Percentiles rank a stretch among this genome's conserved stretches.
Conservation (phyloP, 129 eudicot species). For the Arctium minus region DNA sequence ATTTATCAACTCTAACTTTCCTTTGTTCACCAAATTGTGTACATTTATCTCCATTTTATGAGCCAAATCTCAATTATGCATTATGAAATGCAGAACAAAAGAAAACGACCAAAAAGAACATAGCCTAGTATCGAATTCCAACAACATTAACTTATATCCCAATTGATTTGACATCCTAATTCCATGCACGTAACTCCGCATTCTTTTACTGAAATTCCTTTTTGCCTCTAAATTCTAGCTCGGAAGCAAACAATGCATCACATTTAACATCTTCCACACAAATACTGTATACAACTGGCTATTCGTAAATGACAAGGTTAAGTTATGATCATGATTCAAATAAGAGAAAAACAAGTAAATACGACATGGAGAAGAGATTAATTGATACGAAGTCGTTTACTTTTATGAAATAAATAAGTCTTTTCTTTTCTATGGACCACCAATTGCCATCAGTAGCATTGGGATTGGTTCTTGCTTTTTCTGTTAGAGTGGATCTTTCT, state of each 20-base stretch:
- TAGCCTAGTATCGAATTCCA: neutral
- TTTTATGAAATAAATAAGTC: too few species aligned
- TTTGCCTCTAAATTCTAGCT: neutral
- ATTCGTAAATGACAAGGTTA: neutral
- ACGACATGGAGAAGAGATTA: slow-evolving; percentile 3
- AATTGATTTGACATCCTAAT: neutral
- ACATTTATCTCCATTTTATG: neutral
- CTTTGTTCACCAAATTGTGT: neutral
- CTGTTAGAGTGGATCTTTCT: too few species aligned
- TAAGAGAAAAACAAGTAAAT: neutral
- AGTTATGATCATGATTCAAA: neutral
- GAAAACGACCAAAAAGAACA: neutral
- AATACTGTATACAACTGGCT: neutral
- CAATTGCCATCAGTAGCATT: too few species aligned
- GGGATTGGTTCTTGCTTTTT: too few species aligned
- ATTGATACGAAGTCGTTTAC: neutral
- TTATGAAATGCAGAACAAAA: neutral
- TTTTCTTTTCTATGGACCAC: too few species aligned
- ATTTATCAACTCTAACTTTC: neutral
- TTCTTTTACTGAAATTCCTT: neutral
- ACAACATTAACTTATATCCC: neutral
- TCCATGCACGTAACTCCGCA: slow-evolving; percentile 9
- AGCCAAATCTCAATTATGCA: neutral
- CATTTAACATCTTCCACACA: neutral
- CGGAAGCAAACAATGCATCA: neutral